These are phyloP conservation scores for Boletus rubropictus DNA, from an alignment of 768 basidiomycete species.

Conservation along the genomic window DNA sequence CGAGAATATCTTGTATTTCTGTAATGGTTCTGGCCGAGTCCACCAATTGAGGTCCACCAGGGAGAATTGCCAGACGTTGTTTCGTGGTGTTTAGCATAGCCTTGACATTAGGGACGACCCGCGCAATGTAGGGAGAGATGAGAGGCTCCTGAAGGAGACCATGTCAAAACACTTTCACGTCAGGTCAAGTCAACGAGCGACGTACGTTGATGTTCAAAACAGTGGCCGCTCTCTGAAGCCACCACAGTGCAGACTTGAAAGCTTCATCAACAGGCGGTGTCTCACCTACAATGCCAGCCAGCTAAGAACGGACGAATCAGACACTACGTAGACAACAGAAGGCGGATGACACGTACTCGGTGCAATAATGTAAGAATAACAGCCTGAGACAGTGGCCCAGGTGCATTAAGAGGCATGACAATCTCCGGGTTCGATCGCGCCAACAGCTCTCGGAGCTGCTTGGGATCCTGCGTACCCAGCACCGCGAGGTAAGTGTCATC, in stretches of 20 bases:
- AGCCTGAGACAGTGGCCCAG: conserved; percentile 71
- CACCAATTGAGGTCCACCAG: conserved; percentile 59
- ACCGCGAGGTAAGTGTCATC: conserved; percentile 77
- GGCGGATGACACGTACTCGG: conserved; percentile 46
- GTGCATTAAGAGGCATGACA: conserved; percentile 71
- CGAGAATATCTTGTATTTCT: conserved; percentile 70
- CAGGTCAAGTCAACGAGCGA: conserved; percentile 7
- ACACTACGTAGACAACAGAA: not conserved
- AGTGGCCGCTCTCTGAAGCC: conserved; percentile 71
- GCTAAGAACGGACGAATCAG: conserved; percentile 35
- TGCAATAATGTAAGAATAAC: conserved; percentile 80
- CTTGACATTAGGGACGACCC: conserved; percentile 77
- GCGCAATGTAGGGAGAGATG: conserved; percentile 75
- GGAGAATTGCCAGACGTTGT: conserved; percentile 72
- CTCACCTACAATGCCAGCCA: conserved; percentile 70
- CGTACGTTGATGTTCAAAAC: conserved; percentile 68
- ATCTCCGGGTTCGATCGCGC: conserved; percentile 71
- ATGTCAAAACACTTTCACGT: not conserved
- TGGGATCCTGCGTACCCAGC: conserved; percentile 66
- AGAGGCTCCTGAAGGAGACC: conserved; percentile 55
- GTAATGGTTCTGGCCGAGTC: conserved; percentile 66
- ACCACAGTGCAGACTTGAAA: conserved; percentile 82
- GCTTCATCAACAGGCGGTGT: conserved; percentile 70
- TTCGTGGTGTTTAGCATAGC: conserved; percentile 71
- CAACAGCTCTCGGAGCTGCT: conserved; percentile 70